A percentile compares a stretch with the other conserved stretches of the same genome.
Conservation (phyloP, 148 eudicot species). For the Camellia lanceoleosa region DNA sequence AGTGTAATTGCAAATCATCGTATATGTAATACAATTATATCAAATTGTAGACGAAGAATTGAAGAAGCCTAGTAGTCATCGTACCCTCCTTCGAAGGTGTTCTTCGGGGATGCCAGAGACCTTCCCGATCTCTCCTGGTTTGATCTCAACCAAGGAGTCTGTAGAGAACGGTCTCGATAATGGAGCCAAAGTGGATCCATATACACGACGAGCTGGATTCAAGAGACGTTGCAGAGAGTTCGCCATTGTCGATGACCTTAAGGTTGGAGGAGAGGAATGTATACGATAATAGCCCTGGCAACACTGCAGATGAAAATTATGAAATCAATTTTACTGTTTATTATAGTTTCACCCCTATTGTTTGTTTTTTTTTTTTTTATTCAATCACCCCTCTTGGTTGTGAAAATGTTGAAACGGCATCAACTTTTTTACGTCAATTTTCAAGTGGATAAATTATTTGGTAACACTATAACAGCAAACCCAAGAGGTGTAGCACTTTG, state of each 20-base stretch:
- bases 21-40: not conserved
- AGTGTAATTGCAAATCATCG: not conserved
- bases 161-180: conserved; percentile 44
- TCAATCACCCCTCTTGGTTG: too few species aligned
- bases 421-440: too few species aligned
- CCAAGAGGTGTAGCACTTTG: too few species aligned
- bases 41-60: not conserved
- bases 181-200: conserved; percentile 30
- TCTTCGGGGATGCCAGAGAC: conserved; percentile 83
- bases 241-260: conserved; percentile 42
- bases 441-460: too few species aligned
- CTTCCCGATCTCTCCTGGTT: conserved; percentile 64
- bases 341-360: too few species aligned
- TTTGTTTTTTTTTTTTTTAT: too few species aligned
- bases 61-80: not conserved
- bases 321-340: too few species aligned
- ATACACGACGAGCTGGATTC: conserved; percentile 35
- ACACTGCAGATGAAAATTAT: too few species aligned
- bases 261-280: not conserved
- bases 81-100: conserved; percentile 63
- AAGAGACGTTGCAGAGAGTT: conserved; percentile 52
- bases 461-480: too few species aligned
- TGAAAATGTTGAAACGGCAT: too few species aligned
- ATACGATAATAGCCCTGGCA: too few species aligned
- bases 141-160: conserved; percentile 58